These are phyloP conservation scores for Verticillium dahliae DNA, from an alignment of 2,329 filamentous ascomycete species.

Conservation along the genomic window DNA sequence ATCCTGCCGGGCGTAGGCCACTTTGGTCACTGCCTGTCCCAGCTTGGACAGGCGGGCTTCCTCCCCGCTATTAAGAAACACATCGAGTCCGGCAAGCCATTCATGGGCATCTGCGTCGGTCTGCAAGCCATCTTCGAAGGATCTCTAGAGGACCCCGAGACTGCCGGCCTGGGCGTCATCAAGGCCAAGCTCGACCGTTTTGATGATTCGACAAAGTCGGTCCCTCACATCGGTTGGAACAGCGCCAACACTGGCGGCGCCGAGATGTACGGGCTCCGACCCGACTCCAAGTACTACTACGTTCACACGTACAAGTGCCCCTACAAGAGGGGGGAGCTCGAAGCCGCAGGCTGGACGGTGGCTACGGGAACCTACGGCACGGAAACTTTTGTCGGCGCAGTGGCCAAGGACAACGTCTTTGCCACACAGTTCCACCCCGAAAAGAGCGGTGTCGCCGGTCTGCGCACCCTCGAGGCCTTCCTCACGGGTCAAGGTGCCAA, in stretches of 20 bases:
- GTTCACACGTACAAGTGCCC: conserved; percentile 89
- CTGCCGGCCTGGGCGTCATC: conserved; percentile 71
- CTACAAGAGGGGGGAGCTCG: conserved; percentile 66
- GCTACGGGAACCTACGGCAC: conserved; percentile 82
- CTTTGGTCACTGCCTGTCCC: conserved; percentile 90
- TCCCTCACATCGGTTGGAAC: conserved; percentile 99
- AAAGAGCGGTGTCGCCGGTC: conserved; percentile 86
- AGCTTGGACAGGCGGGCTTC: conserved; percentile 77
- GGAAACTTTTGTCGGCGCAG: conserved; percentile 86
- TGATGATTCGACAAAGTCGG: conserved; percentile 70
- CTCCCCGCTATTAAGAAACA: conserved; percentile 75
- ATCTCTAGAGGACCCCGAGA: conserved; percentile 69
- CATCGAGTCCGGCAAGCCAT: conserved; percentile 86
- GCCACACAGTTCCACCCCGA: conserved; percentile 97
- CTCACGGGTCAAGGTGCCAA: conserved; percentile 62
- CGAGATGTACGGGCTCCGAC: conserved; percentile 68
- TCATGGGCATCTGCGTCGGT: conserved; percentile 96
- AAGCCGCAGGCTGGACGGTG: conserved; percentile 82
- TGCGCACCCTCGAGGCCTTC: conserved; percentile 80
- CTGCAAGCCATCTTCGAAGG: conserved; percentile 84
- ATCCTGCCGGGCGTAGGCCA: conserved; percentile 96
- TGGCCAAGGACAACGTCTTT: conserved; percentile 78
- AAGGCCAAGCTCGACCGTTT: conserved; percentile 69
- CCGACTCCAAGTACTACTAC: conserved; percentile 94
- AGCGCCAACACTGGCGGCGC: conserved; percentile 61